Conservation (phyloP, 2,329 filamentous ascomycete species). For the Claviceps arundinis region DNA sequence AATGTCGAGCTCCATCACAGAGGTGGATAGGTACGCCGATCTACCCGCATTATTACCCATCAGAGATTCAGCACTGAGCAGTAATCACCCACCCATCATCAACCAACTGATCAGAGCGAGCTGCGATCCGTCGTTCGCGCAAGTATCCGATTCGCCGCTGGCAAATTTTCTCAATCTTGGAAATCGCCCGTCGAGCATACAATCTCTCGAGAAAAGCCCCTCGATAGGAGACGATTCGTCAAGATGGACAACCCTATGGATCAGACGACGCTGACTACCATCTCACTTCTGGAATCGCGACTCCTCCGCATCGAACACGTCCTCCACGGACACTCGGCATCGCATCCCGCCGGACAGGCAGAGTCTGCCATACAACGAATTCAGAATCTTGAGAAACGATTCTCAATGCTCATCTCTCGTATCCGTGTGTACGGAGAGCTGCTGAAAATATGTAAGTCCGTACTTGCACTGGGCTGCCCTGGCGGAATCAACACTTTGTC, state of each 20-base stretch:
- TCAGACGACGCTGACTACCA: conserved; percentile 39
- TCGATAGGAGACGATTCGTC: not conserved
- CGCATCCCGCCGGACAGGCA: conserved; percentile 19
- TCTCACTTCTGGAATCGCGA: conserved; percentile 44
- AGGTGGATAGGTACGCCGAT: too few species aligned
- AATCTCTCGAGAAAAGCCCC: not conserved
- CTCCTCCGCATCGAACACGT: conserved; percentile 46
- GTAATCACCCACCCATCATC: too few species aligned
- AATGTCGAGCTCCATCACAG: too few species aligned
- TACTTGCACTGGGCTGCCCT: not conserved
- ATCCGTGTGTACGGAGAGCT: conserved; percentile 46
- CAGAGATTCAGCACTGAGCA: too few species aligned
- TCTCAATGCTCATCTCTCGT: conserved; percentile 34
- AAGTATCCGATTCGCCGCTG: not conserved
- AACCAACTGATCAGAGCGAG: too few species aligned
- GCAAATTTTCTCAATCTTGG: not conserved
- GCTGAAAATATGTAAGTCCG: conserved; percentile 42
- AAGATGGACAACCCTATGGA: conserved; percentile 29
- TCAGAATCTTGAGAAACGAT: conserved; percentile 39
- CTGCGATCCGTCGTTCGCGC: too few species aligned
- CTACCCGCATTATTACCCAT: too few species aligned
- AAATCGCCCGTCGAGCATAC: not conserved
- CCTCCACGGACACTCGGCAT: conserved; percentile 33
- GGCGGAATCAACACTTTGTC: too few species aligned
- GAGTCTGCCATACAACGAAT: conserved; percentile 31